These are phyloP conservation scores for Citrullus mucosospermus DNA, from an alignment of 306 rosid species.

Conservation along the genomic window DNA sequence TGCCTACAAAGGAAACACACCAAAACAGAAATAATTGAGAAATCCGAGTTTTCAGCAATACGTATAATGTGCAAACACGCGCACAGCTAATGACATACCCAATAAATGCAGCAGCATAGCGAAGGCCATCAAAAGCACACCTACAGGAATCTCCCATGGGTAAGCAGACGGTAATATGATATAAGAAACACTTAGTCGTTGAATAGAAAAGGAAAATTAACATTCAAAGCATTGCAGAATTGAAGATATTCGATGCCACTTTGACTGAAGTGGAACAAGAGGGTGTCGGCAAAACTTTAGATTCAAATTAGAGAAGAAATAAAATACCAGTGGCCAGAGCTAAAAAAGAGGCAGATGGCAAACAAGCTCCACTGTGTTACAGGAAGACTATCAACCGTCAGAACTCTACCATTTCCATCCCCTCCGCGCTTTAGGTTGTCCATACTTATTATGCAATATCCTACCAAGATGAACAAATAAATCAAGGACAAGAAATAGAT, in stretches of 20 bases:
- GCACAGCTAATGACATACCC: constrained; percentile 38
- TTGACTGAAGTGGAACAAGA: background rate
- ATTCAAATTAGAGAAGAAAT: constrained; percentile 4
- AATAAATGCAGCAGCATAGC: constrained; percentile 92
- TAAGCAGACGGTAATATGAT: background rate
- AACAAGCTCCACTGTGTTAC: constrained; percentile 80
- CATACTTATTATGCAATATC: constrained; percentile 62
- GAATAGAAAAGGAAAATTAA: background rate
- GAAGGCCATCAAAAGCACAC: constrained; percentile 99
- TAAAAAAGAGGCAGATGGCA: constrained; percentile 76
- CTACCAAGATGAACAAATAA: constrained; percentile 25
- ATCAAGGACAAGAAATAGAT: constrained; percentile 11
- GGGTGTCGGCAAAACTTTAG: background rate
- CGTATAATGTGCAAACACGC: background rate
- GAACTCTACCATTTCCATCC: constrained; percentile 23
- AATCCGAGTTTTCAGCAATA: background rate
- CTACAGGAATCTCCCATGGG: constrained; percentile 24
- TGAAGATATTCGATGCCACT: background rate
- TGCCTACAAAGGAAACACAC: no score
- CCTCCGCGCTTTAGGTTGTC: constrained; percentile 21
- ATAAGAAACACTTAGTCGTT: background rate
- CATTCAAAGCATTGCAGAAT: background rate
- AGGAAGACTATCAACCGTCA: constrained; percentile 30
- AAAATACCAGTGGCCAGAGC: constrained; percentile 92
- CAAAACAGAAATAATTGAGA: background rate